These are phyloP conservation scores for Cordyceps cicadae DNA, from an alignment of 2,329 filamentous ascomycete genomes.

Conservation along the genomic window DNA sequence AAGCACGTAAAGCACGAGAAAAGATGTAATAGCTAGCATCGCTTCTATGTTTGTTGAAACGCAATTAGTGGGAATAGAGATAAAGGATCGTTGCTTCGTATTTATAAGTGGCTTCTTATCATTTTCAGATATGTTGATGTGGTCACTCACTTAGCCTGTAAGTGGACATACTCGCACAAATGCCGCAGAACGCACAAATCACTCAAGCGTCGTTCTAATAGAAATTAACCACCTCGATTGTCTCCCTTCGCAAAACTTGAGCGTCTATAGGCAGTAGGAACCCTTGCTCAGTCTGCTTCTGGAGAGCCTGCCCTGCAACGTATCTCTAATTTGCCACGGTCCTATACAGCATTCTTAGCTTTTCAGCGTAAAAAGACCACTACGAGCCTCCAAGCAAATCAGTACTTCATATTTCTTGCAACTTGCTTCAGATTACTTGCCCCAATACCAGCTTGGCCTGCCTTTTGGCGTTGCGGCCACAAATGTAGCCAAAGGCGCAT, in stretches of 20 bases:
- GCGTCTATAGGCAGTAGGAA: not conserved
- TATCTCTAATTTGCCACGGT: not conserved
- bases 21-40: not conserved
- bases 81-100: not conserved
- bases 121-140: not conserved
- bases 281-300: not conserved
- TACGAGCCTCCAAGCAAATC: not conserved
- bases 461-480: conserved; percentile 16
- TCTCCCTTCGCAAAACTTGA: not conserved
- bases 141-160: not conserved
- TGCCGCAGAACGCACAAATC: not conserved
- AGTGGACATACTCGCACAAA: not conserved
- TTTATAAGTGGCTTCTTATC: not conserved
- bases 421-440: not conserved
- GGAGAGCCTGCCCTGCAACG: not conserved
- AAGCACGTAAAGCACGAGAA: not conserved
- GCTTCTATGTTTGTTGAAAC: not conserved
- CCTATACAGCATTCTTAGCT: not conserved
- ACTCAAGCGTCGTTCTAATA: not conserved
- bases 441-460: conserved; percentile 16
- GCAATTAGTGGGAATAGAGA: not conserved
- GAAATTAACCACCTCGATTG: not conserved
- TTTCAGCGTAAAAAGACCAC: not conserved
- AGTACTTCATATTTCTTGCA: not conserved
- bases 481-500: conserved; percentile 13